Percentiles rank a stretch among this genome's conserved stretches.
Evolutionary conservation across 1,284 basidiomycete genomes (phyloP).

Genomic region (Mycocalia duriaeana): DNA sequence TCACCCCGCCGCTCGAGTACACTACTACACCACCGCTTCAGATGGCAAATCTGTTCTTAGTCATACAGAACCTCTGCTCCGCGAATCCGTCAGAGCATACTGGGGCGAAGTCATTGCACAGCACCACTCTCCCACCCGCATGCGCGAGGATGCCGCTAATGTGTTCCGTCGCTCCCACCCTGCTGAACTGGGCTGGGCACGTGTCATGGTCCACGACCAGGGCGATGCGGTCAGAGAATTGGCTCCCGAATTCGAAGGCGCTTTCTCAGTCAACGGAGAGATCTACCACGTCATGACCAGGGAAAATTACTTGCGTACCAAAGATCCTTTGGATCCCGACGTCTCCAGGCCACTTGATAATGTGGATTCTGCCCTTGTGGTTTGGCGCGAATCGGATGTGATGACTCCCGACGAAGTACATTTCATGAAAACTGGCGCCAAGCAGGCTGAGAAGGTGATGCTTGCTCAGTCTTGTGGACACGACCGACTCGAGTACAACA

Average conservation of each 20-base stretch:
- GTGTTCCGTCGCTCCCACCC: conserved; percentile 35
- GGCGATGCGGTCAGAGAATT: conserved; percentile 44
- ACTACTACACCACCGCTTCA: conserved; percentile 45
- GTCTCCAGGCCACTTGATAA: conserved; percentile 31
- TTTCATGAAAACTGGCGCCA: conserved; percentile 25
- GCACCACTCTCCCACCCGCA: conserved; percentile 42
- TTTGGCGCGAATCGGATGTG: conserved; percentile 68
- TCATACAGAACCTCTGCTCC: conserved; percentile 47
- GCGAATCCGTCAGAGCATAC: conserved; percentile 57
- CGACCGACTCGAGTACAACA: conserved; percentile 67
- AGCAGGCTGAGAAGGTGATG: conserved; percentile 18
- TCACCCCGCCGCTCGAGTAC: conserved; percentile 70
- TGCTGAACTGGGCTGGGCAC: conserved; percentile 61
- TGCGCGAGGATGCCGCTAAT: conserved; percentile 57
- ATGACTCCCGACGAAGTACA: conserved; percentile 48
- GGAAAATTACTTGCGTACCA: conserved; percentile 65
- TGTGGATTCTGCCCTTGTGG: conserved; percentile 52
- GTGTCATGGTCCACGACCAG: conserved; percentile 65
- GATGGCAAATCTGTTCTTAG: conserved; percentile 43
- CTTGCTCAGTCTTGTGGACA: conserved; percentile 55
- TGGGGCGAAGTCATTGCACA: conserved; percentile 63
- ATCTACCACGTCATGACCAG: conserved; percentile 73
- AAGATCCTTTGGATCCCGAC: conserved; percentile 56
- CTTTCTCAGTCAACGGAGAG: conserved; percentile 65
- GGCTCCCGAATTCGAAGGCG: conserved; percentile 69